Base-by-base conservation (phyloP, 371 early-diverging fungal genomes). In the Mucor racemosus region DNA sequence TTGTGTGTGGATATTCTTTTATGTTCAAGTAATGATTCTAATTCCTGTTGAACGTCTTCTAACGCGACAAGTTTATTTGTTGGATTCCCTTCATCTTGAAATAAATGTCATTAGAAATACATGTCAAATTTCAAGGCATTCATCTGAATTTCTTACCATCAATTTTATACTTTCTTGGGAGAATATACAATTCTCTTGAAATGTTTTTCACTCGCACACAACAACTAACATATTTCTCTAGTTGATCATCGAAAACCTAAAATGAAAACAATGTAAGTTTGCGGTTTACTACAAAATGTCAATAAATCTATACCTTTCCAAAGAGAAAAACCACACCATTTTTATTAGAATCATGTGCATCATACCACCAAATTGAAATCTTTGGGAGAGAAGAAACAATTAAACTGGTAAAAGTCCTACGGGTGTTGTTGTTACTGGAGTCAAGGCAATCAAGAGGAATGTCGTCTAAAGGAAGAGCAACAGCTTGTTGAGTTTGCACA, bases 341-440 rank as follows among this genome's bases (percentile, higher is more conserved):
- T 21, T 73, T 70, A 65, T 83, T 77, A 35, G 84, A 84, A 68
- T 97, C 97, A 67, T 77, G 86, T 3, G 95, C 96, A 79, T 98
- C 98, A 61, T 96, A 82, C 97, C 97, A 98, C 80, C 87, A 95
- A 73, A 98, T 75, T 35, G 75, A n/a, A 26, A 17, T 8, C 26
- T 11, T 26, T 5, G 9, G 26, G 21, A 5, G 50, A 21, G 11
- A 50, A 50, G 38, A 38, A 38, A 38, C 11, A 50, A 26, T 17
- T 17, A 50, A 21, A 1, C 13, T 50, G 50, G 21, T 10, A 1
- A 50, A 11, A 21, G 10, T 50, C 10, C 50, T 50, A 26, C 3
- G 26, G 26, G 17, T 77, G 55, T 92, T 40, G 6, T 76, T 77
- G 15, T 88, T 91, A 57, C 88, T 88, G 0, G 59, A 19, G 0